Percentiles rank a stretch among this genome's conserved stretches.
phyloP scores from a whole-genome alignment of 2,329 filamentous ascomycete species.

The Xylaria arbuscula region DNA sequence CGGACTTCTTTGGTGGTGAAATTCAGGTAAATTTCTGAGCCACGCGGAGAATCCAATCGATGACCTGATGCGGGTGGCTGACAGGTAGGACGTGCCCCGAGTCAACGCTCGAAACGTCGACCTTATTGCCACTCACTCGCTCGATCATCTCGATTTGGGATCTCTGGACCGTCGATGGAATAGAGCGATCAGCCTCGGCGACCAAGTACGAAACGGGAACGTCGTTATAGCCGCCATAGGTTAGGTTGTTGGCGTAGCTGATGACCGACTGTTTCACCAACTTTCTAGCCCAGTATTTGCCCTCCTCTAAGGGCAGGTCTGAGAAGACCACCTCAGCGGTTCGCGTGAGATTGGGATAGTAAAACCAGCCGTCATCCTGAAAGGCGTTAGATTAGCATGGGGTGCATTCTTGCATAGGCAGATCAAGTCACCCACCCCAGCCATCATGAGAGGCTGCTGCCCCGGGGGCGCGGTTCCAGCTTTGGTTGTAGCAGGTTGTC shows the following conservation, averaged over 20 bases:
- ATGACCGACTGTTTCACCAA: slow-evolving; percentile 48
- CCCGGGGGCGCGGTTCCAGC: slow-evolving; percentile 1
- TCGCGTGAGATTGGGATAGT: slow-evolving; percentile 36
- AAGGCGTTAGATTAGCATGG: background rate
- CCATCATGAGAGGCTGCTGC: slow-evolving; percentile 14
- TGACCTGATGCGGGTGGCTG: slow-evolving; percentile 44
- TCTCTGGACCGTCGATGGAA: slow-evolving; percentile 49
- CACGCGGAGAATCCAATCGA: slow-evolving; percentile 36
- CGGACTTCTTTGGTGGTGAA: background rate
- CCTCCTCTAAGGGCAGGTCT: slow-evolving; percentile 45
- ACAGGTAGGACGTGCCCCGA: slow-evolving; percentile 50
- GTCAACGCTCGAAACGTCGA: slow-evolving; percentile 51
- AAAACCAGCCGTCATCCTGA: slow-evolving; percentile 46
- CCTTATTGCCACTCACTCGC: slow-evolving; percentile 50
- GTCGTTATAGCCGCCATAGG: slow-evolving; percentile 54
- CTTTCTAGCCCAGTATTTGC: slow-evolving; percentile 20
- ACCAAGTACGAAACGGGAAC: slow-evolving; percentile 54
- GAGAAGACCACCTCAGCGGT: slow-evolving; percentile 43
- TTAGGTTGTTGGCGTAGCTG: slow-evolving; percentile 50
- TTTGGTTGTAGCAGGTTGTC: slow-evolving; percentile 23
- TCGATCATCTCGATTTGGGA: slow-evolving; percentile 52
- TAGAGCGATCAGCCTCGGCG: slow-evolving; percentile 49
- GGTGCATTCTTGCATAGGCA: background rate
- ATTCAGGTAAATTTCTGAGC: slow-evolving; percentile 11
- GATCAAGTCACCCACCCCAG: slow-evolving; percentile 1